Evolutionary conservation across 2,329 filamentous ascomycete genomes (phyloP).

Genomic region (Hymenoscyphus fraxineus): DNA sequence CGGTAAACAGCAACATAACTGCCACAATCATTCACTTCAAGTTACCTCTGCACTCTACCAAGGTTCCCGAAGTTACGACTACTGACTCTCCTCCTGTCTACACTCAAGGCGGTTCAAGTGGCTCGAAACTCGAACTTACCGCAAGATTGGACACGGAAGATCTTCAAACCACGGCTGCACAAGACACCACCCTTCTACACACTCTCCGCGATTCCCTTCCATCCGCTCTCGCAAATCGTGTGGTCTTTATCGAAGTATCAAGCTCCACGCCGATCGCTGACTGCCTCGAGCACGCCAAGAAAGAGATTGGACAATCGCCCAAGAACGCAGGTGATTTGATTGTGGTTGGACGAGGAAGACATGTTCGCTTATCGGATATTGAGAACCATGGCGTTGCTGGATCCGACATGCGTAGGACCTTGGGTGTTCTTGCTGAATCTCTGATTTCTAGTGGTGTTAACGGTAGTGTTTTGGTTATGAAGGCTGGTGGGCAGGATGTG

Average conservation of each 20-base stretch:
- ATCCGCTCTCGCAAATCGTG: slow-evolving; percentile 46
- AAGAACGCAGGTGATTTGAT: slow-evolving; percentile 69
- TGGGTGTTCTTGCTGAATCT: slow-evolving; percentile 58
- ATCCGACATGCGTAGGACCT: slow-evolving; percentile 46
- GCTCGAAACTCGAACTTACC: slow-evolving; percentile 19
- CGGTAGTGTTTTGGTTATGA: slow-evolving; percentile 67
- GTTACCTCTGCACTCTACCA: slow-evolving; percentile 23
- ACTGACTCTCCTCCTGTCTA: not conserved
- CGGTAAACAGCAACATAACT: slow-evolving; percentile 72
- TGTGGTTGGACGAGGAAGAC: slow-evolving; percentile 52
- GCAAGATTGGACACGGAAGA: slow-evolving; percentile 26
- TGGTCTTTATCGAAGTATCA: slow-evolving; percentile 53
- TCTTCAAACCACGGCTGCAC: slow-evolving; percentile 25
- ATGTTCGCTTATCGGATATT: slow-evolving; percentile 23
- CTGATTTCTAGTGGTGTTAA: slow-evolving; percentile 56
- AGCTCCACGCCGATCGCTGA: slow-evolving; percentile 40
- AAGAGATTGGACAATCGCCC: slow-evolving; percentile 56
- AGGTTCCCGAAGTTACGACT: slow-evolving; percentile 17
- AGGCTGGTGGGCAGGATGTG: slow-evolving; percentile 44
- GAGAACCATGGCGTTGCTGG: slow-evolving; percentile 23
- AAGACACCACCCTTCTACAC: slow-evolving; percentile 49
- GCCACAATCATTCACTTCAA: slow-evolving; percentile 67
- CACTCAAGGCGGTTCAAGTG: slow-evolving; percentile 9
- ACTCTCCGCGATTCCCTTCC: slow-evolving; percentile 54
- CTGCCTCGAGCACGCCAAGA: slow-evolving; percentile 48